Evolutionary conservation across 352 stramenopile species (phyloP).

Genomic region (Phytopythium aichiense): DNA sequence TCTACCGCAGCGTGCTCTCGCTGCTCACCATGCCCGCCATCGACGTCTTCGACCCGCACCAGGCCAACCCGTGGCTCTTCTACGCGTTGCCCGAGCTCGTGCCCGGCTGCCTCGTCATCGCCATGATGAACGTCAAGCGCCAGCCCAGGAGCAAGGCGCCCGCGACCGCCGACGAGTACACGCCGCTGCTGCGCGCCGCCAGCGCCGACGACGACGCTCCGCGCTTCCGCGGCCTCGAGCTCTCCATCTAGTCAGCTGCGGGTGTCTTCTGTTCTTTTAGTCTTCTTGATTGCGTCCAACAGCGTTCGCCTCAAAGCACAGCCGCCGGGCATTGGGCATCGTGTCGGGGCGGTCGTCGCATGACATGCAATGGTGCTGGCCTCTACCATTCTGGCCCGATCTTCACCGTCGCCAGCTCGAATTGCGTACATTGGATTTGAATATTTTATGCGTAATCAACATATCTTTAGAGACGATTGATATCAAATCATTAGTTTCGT

Average conservation of each 20-base stretch:
- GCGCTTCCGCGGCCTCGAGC: conserved; percentile 6
- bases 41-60: conserved; percentile 66
- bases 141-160: conserved; percentile 14
- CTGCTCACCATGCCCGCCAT: conserved; percentile 65
- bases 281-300: neutral
- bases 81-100: conserved; percentile 75
- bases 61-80: conserved; percentile 71
- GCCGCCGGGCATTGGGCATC: no score
- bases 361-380: neutral
- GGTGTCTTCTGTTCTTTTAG: neutral
- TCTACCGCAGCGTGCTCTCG: conserved; percentile 52
- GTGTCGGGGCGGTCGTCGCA: no score
- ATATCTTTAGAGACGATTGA: no score
- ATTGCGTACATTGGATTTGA: no score
- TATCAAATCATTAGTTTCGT: no score
- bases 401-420: neutral
- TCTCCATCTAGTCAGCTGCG: neutral
- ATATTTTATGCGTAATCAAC: no score
- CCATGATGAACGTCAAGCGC: conserved; percentile 77
- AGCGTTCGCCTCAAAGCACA: neutral
- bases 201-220: conserved; percentile 5
- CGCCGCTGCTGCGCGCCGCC: conserved; percentile 33
- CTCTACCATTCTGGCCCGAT: neutral
- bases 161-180: conserved; percentile 29
- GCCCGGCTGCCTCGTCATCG: conserved; percentile 64